Conservation (phyloP, 2,329 filamentous ascomycete species). For the Colletotrichum sp. region DNA sequence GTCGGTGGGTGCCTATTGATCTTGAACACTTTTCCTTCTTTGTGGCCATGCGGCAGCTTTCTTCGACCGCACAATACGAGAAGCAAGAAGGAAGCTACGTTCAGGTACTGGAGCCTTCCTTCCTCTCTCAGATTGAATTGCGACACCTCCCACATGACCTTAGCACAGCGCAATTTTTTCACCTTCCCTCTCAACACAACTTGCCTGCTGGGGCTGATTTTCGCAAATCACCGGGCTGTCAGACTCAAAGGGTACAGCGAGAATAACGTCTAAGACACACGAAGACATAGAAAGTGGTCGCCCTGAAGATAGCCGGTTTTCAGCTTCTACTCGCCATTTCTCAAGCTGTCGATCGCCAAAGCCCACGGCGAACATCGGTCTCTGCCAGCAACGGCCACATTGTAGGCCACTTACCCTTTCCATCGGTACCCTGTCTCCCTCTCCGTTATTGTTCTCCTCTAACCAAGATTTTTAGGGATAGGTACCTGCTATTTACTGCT, state of each 20-base stretch:
- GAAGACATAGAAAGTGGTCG: background rate
- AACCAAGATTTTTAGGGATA: rapidly evolving
- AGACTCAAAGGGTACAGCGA: rapidly evolving
- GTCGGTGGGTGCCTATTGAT: background rate
- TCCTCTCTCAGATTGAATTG: background rate
- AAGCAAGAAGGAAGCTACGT: background rate
- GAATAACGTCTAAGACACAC: background rate
- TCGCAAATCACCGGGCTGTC: background rate
- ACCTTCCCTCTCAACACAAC: background rate
- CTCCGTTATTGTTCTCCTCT: background rate
- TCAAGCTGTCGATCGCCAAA: background rate
- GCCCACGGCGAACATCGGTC: background rate
- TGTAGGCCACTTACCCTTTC: rapidly evolving
- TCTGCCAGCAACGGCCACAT: background rate
- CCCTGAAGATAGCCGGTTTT: background rate
- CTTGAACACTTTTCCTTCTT: background rate
- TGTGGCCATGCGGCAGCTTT: background rate
- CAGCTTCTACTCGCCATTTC: background rate
- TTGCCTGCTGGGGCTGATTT: rapidly evolving
- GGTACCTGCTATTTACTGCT: background rate
- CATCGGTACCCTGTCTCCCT: background rate
- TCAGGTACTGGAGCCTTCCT: background rate
- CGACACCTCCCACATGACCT: background rate
- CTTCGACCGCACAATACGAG: background rate
- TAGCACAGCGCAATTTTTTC: background rate